Percentiles rank a stretch among this genome's conserved stretches.
Conservation (phyloP, 1,284 basidiomycete genomes). For the Austropuccinia psidii region DNA sequence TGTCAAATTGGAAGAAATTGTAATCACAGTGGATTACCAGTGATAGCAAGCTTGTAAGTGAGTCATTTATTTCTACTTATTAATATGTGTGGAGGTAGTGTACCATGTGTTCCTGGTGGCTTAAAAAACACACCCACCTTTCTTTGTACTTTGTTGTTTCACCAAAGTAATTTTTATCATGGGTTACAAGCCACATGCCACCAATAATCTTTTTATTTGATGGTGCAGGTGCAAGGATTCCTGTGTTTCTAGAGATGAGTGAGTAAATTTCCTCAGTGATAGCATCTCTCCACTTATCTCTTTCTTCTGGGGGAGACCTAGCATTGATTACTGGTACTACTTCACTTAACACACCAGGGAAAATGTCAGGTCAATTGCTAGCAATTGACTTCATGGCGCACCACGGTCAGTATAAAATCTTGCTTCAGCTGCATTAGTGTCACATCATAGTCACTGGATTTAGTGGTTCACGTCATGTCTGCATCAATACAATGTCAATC, state of each 20-base stretch:
- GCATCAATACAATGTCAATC: too few relatives aligned
- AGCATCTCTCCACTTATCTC: background rate
- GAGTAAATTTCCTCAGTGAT: background rate
- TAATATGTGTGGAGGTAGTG: background rate
- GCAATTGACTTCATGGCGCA: too few relatives aligned
- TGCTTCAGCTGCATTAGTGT: too few relatives aligned
- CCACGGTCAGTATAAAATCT: too few relatives aligned
- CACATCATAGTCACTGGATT: too few relatives aligned
- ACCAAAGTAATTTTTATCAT: background rate
- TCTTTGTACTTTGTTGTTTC: background rate
- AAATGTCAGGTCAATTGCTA: too few relatives aligned
- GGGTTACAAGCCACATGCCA: conserved; percentile 14
- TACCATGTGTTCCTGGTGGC: background rate
- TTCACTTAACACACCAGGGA: too few relatives aligned
- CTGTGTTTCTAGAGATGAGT: background rate
- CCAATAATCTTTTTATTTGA: conserved; percentile 4
- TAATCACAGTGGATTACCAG: background rate
- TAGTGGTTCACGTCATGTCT: too few relatives aligned
- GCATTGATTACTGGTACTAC: background rate
- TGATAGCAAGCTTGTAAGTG: background rate
- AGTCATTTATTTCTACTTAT: background rate
- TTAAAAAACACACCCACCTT: background rate
- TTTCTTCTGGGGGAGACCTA: background rate
- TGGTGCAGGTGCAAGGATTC: background rate
- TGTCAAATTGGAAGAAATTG: conserved; percentile 5